These are phyloP conservation scores for Carex arenaria DNA, from an alignment of 202 grass and related monocot species.

Conservation along the genomic window DNA sequence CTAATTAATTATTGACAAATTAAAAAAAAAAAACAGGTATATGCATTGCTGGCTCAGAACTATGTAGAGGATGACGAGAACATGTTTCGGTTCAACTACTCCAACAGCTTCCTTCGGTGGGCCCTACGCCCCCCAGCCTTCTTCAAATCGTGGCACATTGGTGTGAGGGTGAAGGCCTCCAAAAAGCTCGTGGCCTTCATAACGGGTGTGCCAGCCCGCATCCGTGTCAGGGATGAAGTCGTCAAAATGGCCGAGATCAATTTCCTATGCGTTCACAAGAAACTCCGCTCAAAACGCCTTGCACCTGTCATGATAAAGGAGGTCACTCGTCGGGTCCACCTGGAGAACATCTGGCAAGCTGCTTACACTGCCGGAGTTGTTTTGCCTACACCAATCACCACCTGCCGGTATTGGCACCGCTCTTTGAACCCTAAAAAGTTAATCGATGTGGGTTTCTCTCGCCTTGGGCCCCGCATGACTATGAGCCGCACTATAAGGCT, in stretches of 20 bases:
- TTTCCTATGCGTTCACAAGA: slow-evolving; percentile 99
- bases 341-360: slow-evolving; percentile 98
- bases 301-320: slow-evolving; percentile 95
- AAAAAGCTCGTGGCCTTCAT: slow-evolving; percentile 98
- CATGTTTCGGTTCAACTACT: slow-evolving; percentile 99
- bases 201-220: slow-evolving; percentile 82
- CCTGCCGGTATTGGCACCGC: slow-evolving; percentile 94
- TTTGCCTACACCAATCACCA: slow-evolving; percentile 90
- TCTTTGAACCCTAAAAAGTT: slow-evolving; percentile 94
- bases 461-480: slow-evolving; percentile 85
- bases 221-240: slow-evolving; percentile 61
- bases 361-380: slow-evolving; percentile 88
- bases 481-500: slow-evolving; percentile 93
- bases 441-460: slow-evolving; percentile 90
- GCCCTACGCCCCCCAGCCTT: slow-evolving; percentile 82
- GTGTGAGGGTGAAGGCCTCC: slow-evolving; percentile 74
- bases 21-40: slow-evolving; percentile 37
- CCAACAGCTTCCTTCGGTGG: slow-evolving; percentile 81
- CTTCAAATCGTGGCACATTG: slow-evolving; percentile 94
- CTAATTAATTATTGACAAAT: neutral
- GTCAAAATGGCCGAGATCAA: slow-evolving; percentile 99
- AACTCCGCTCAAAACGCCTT: slow-evolving; percentile 97
- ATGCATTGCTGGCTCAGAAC: slow-evolving; percentile 74
- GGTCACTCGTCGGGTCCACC: slow-evolving; percentile 88
- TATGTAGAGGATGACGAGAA: slow-evolving; percentile 99